These are phyloP conservation scores for Coniferiporia weirii DNA, from an alignment of 1,284 basidiomycete species.

Conservation along the genomic window DNA sequence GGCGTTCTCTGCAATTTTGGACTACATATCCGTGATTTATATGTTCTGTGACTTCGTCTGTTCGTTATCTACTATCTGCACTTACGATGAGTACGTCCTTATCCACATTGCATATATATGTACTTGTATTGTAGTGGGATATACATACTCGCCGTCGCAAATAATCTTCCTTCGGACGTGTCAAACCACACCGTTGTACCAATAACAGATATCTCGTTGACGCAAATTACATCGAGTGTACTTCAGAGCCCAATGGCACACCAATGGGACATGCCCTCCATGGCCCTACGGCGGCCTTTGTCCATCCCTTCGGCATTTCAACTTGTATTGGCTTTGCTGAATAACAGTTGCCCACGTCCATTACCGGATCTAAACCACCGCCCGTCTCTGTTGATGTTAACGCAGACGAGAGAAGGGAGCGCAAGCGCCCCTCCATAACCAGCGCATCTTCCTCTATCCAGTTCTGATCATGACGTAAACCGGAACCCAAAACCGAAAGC, in stretches of 20 bases:
- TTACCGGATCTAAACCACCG: neutral
- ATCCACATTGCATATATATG: too few relatives aligned
- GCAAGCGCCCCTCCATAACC: slow-evolving; percentile 52
- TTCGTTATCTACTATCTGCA: too few relatives aligned
- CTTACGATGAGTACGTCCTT: too few relatives aligned
- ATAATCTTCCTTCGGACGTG: too few relatives aligned
- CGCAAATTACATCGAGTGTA: too few relatives aligned
- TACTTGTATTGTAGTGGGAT: too few relatives aligned
- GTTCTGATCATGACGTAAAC: slow-evolving; percentile 27
- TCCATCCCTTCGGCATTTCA: slow-evolving; percentile 44
- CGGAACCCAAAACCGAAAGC: slow-evolving; percentile 7
- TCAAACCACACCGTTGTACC: too few relatives aligned
- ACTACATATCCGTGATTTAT: too few relatives aligned
- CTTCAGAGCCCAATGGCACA: slow-evolving; percentile 29
- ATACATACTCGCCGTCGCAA: too few relatives aligned
- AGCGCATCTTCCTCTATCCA: slow-evolving; percentile 45
- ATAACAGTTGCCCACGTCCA: neutral
- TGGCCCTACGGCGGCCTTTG: slow-evolving; percentile 33
- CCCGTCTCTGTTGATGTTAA: neutral
- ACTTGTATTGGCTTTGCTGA: neutral
- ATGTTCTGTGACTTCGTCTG: too few relatives aligned
- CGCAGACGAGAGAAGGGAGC: slow-evolving; percentile 30
- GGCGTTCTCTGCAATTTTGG: too few relatives aligned
- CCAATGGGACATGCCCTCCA: slow-evolving; percentile 70
- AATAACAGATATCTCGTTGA: too few relatives aligned